Percentiles rank a stretch among this genome's conserved stretches.
These are phyloP conservation scores for Sutorius australiensis DNA, from an alignment of 768 basidiomycete genomes.

Conservation along the genomic window DNA sequence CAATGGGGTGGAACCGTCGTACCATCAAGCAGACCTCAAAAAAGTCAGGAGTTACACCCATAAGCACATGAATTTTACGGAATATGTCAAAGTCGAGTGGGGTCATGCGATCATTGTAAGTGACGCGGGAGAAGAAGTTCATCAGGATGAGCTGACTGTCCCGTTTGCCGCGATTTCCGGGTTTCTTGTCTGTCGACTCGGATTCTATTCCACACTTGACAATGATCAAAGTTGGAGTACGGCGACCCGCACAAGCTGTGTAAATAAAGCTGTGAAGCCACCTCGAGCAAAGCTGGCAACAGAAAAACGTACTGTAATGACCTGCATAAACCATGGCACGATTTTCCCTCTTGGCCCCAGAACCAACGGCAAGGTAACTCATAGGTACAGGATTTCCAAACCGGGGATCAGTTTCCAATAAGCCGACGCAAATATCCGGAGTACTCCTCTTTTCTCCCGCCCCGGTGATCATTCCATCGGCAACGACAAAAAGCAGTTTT, in stretches of 20 bases:
- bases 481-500: constrained; percentile 90
- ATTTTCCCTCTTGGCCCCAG: constrained; percentile 86
- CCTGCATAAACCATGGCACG: constrained; percentile 98
- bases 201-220: constrained; percentile 94
- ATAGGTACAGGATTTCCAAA: constrained; percentile 96
- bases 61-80: constrained; percentile 90
- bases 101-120: constrained; percentile 98
- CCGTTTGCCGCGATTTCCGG: constrained; percentile 97
- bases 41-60: constrained; percentile 99
- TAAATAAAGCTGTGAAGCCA: constrained; percentile 3
- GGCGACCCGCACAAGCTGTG: constrained; percentile 74
- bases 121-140: constrained; percentile 99
- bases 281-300: background rate
- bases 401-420: constrained; percentile 89
- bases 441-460: constrained; percentile 94
- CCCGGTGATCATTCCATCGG: constrained; percentile 99
- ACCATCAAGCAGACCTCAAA: constrained; percentile 99
- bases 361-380: constrained; percentile 88
- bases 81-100: constrained; percentile 98
- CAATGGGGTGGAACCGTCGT: constrained; percentile 26
- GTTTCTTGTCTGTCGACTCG: constrained; percentile 86
- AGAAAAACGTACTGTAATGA: constrained; percentile 80
- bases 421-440: constrained; percentile 90
- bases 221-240: constrained; percentile 89
- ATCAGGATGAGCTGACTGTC: constrained; percentile 98